phyloP scores from a whole-genome alignment of 2,329 filamentous ascomycete species.

The Elsinoe arachidis region DNA sequence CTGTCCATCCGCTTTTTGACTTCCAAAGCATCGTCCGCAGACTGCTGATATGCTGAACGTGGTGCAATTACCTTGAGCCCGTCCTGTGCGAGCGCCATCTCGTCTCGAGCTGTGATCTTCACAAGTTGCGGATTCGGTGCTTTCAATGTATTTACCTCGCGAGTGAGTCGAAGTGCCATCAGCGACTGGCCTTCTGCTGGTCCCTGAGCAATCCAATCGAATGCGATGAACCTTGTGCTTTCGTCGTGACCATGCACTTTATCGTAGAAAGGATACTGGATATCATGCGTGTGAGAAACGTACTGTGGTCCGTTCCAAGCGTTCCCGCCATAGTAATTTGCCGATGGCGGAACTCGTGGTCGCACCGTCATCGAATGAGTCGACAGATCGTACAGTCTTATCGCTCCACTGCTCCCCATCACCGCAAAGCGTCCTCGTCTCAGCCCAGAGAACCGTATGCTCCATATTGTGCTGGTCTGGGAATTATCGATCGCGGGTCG shows the following conservation, averaged over 20 bases:
- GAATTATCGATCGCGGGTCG: conserved; percentile 44
- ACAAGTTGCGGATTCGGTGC: conserved; percentile 37
- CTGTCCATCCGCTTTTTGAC: conserved; percentile 11
- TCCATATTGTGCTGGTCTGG: conserved; percentile 49
- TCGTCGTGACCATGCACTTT: conserved; percentile 36
- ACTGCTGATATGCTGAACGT: background rate
- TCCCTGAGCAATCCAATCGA: conserved; percentile 49
- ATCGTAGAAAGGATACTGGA: conserved; percentile 40
- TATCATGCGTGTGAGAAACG: conserved; percentile 34
- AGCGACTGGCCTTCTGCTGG: conserved; percentile 42
- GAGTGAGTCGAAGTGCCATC: conserved; percentile 45
- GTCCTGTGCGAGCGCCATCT: conserved; percentile 25
- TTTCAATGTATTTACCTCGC: conserved; percentile 42
- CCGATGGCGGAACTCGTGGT: conserved; percentile 5
- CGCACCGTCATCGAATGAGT: conserved; percentile 36
- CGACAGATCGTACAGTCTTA: conserved; percentile 48
- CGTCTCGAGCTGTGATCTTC: conserved; percentile 36
- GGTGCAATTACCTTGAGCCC: conserved; percentile 12
- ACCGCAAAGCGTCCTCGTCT: conserved; percentile 51
- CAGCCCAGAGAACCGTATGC: conserved; percentile 51
- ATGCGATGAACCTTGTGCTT: conserved; percentile 46
- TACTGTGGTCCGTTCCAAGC: conserved; percentile 38
- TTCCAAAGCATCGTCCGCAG: conserved; percentile 13
- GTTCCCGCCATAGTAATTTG: conserved; percentile 25
- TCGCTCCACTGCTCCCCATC: conserved; percentile 50